Evolutionary conservation across 2,329 filamentous ascomycete genomes (phyloP).

Genomic region (Penicillium sp.): DNA sequence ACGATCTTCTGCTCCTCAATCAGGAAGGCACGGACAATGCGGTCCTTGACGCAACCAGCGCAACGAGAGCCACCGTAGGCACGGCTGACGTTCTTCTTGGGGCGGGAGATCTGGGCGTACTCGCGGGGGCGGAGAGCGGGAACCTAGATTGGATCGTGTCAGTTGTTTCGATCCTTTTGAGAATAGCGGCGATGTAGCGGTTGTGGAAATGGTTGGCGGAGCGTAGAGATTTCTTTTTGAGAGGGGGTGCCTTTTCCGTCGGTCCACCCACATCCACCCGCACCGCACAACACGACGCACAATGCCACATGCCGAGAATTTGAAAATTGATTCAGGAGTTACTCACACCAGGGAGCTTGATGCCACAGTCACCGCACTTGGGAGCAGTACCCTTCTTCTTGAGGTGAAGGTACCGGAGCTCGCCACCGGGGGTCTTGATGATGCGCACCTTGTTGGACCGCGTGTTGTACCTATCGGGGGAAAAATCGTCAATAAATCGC

Average conservation of each 20-base stretch:
- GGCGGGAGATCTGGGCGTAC: constrained; percentile 95
- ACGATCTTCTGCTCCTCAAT: constrained; percentile 99
- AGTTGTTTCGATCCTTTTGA: constrained; percentile 12
- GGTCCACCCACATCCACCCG: constrained; percentile 16
- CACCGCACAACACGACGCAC: constrained; percentile 15
- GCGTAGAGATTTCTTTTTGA: constrained; percentile 6
- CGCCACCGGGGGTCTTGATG: constrained; percentile 94
- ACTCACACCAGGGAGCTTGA: constrained; percentile 98
- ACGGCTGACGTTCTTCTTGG: constrained; percentile 99
- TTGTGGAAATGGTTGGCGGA: constrained; percentile 10
- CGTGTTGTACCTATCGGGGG: constrained; percentile 82
- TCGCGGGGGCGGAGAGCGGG: constrained; percentile 97
- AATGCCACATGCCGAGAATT: constrained; percentile 14
- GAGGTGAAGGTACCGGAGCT: constrained; percentile 95
- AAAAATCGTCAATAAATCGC: constrained; percentile 34
- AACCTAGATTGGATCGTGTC: constrained; percentile 56
- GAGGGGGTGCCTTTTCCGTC: constrained; percentile 4
- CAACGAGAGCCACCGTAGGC: constrained; percentile 98
- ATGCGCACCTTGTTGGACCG: constrained; percentile 94
- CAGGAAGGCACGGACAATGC: constrained; percentile 95
- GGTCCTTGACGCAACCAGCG: constrained; percentile 97
- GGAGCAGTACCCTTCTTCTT: constrained; percentile 99
- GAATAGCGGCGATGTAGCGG: background rate
- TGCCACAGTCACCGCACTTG: constrained; percentile 99
- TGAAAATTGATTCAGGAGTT: constrained; percentile 23